Evolutionary conservation across 257 asterid genomes (phyloP).

Genomic region (Knoxia roxburghii): DNA sequence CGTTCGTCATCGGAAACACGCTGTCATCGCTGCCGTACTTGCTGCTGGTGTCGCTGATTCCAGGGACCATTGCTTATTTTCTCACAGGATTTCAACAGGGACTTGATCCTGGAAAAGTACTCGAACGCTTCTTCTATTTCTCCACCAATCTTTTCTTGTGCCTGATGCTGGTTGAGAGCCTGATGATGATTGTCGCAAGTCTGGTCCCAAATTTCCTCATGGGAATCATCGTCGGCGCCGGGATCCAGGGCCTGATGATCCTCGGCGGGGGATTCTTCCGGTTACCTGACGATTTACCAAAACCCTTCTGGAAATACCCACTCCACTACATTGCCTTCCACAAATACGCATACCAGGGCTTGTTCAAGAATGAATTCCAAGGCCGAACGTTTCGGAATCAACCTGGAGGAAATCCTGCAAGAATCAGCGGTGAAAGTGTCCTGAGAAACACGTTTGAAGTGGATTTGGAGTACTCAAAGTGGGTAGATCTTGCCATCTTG

Average conservation of each 20-base stretch:
- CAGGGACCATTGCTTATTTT: slow-evolving; percentile 26
- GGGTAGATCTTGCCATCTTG: slow-evolving; percentile 26
- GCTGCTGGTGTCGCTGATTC: slow-evolving; percentile 24
- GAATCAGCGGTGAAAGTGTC: slow-evolving; percentile 17
- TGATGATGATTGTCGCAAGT: slow-evolving; percentile 28
- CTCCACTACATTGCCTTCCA: slow-evolving; percentile 29
- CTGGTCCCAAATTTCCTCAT: slow-evolving; percentile 32
- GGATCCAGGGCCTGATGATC: slow-evolving; percentile 32
- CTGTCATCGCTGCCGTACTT: slow-evolving; percentile 25
- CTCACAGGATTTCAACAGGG: slow-evolving; percentile 21
- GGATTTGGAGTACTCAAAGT: slow-evolving; percentile 26
- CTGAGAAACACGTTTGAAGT: slow-evolving; percentile 20
- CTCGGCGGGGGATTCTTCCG: slow-evolving; percentile 34
- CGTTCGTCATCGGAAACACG: slow-evolving; percentile 28
- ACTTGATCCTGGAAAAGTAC: neutral
- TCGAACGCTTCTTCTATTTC: slow-evolving; percentile 22
- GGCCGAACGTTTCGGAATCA: slow-evolving; percentile 9
- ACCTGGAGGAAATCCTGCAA: neutral
- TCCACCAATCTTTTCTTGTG: slow-evolving; percentile 9
- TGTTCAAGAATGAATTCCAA: slow-evolving; percentile 33
- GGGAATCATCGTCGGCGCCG: slow-evolving; percentile 32
- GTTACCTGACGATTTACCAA: slow-evolving; percentile 25
- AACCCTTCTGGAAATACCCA: slow-evolving; percentile 26
- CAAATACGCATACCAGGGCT: slow-evolving; percentile 30
- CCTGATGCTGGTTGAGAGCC: slow-evolving; percentile 33